Evolutionary conservation across 2,329 filamentous ascomycete genomes (phyloP).

Genomic region (Diplodia mutila): DNA sequence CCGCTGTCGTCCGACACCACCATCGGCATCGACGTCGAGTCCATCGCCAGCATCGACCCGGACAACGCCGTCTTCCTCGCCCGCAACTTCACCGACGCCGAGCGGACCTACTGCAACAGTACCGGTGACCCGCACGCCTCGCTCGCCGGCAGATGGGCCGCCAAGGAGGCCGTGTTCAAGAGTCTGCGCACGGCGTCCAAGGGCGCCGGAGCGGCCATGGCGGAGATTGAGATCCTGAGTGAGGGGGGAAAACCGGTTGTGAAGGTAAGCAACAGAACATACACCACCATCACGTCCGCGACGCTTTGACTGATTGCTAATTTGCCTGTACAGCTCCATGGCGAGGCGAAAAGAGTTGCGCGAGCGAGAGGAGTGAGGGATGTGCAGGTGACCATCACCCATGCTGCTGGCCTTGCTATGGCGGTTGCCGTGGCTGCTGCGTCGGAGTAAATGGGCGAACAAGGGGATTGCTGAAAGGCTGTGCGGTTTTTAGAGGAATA

Average conservation of each 20-base stretch:
- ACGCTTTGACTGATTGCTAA: too few species aligned
- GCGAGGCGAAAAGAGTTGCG: too few species aligned
- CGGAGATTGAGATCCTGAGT: constrained; percentile 27
- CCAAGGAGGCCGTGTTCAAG: constrained; percentile 29
- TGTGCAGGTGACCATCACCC: too few species aligned
- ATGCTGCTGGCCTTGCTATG: too few species aligned
- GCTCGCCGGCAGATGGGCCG: constrained; percentile 26
- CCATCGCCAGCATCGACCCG: neutral
- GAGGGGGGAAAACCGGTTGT: neutral
- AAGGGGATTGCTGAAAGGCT: too few species aligned
- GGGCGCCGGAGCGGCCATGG: constrained; percentile 26
- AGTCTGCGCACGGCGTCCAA: constrained; percentile 9
- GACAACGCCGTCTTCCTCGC: constrained; percentile 25
- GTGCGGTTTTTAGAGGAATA: too few species aligned
- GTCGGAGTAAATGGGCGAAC: too few species aligned
- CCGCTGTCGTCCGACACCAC: neutral
- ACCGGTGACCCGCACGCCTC: constrained; percentile 20
- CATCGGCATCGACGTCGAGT: constrained; percentile 10
- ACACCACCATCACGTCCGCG: too few species aligned
- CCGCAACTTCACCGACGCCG: constrained; percentile 26
- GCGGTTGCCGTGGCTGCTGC: too few species aligned
- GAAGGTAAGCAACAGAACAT: too few species aligned
- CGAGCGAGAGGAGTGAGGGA: too few species aligned
- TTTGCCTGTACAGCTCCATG: too few species aligned
- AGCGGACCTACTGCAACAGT: neutral